Percentiles rank a stretch among this genome's conserved stretches.
Conservation (phyloP, 2,329 filamentous ascomycete species). For the Cladosporium sp. region DNA sequence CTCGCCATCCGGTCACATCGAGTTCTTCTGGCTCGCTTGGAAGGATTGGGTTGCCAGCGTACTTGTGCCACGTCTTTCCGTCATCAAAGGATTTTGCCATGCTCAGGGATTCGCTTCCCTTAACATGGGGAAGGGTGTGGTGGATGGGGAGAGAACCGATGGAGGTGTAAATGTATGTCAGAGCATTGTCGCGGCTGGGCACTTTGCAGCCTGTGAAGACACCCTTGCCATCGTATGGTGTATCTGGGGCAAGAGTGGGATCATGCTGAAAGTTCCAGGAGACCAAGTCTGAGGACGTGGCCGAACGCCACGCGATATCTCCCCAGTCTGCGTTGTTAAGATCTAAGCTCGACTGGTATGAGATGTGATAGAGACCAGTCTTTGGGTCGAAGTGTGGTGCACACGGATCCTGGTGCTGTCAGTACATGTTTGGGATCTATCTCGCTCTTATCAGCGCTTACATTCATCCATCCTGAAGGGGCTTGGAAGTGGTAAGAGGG, state of each 20-base stretch:
- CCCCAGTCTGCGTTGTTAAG: conserved; percentile 40
- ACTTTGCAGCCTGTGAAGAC: conserved; percentile 41
- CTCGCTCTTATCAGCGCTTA: not conserved
- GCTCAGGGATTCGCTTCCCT: conserved; percentile 36
- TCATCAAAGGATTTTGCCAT: conserved; percentile 37
- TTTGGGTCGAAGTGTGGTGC: conserved; percentile 37
- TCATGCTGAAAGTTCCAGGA: conserved; percentile 32
- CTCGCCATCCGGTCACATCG: conserved; percentile 40
- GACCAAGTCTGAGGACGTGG: conserved; percentile 36
- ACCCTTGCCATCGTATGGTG: conserved; percentile 37
- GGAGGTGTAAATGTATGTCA: conserved; percentile 40
- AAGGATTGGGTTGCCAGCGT: conserved; percentile 36
- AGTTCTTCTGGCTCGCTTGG: conserved; percentile 31
- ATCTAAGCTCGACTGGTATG: conserved; percentile 39
- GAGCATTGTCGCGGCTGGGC: conserved; percentile 26
- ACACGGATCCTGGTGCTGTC: conserved; percentile 33
- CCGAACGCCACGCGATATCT: conserved; percentile 40
- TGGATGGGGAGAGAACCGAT: conserved; percentile 39
- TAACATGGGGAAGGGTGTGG: conserved; percentile 36
- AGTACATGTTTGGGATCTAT: not conserved
- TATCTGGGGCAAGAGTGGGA: conserved; percentile 32
- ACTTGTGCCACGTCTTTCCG: conserved; percentile 36
- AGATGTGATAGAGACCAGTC: conserved; percentile 39
- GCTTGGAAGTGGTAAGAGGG: conserved; percentile 36
- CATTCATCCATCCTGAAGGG: conserved; percentile 39